Base-by-base conservation (phyloP, 1,139 yeast genomes). In the Nadsonia starkeyi-henricii region DNA sequence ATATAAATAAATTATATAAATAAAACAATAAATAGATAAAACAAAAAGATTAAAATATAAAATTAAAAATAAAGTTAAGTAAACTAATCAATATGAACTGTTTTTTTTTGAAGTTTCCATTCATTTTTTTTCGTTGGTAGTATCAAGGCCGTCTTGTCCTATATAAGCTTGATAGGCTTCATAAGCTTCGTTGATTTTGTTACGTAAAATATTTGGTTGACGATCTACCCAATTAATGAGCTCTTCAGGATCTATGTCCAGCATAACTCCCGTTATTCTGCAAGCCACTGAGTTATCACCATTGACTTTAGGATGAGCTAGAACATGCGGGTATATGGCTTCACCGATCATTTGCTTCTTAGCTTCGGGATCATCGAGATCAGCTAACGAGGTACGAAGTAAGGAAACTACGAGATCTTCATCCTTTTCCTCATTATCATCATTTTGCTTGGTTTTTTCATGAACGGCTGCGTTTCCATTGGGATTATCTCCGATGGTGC, bases 231-330 rank as follows among this genome's bases (percentile, higher is more conserved):
- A 78, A 55, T 84, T 81, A 64, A 85, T 73, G 61, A 88, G 82
- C 70, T 85, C 93, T 63, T 79, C 80, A 67, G 81, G 82, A 62
- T 85, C 88, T 73, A 86, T 80, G 64, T 85, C 94, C 66, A 88
- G 77, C 77, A 88, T 79, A 93, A 88, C 85, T 71, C 96, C 96
- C 56, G 96, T 88, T 62, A 88, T 81, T 72, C 84, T 85, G 72
- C 94, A 93, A 57, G 95, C 95, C 62, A 93, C 84, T 67, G 83
- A 93, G 56, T 79, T 80, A 62, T 85, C 88, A 61, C 82, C 88
- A 52, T 77, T 77, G 47, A 72, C 66, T 65, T 81, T 78, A 59
- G 88, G 85, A 62, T 93, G 85, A 58, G 83, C 77, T 55, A 80
- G 78, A 59, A 88, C 85, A 74, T 78, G 81, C 62, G 91, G 86